phyloP scores from a whole-genome alignment of 352 stramenopile species.

The Globisporangium paroecandrum region DNA sequence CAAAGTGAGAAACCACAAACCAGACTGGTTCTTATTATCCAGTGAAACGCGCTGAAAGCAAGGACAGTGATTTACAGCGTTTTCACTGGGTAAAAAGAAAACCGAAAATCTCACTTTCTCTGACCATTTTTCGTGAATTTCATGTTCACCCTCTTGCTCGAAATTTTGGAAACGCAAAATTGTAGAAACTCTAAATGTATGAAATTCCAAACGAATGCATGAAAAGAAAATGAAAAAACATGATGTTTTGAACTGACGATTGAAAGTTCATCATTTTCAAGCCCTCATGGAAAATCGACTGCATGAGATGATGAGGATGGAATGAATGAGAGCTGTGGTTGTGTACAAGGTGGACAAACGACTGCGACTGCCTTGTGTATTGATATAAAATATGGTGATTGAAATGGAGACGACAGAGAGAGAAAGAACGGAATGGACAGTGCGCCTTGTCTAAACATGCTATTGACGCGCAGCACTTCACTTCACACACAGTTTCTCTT shows the following conservation, averaged over 20 bases:
- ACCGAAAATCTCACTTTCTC: background rate
- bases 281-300: background rate
- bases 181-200: background rate
- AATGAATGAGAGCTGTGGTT: background rate
- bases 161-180: background rate
- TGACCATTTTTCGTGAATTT: background rate
- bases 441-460: slow-evolving; percentile 9
- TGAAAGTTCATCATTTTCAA: background rate
- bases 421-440: background rate
- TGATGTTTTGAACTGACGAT: background rate
- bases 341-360: background rate
- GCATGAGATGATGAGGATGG: background rate
- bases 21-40: background rate
- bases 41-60: background rate
- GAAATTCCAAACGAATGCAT: background rate
- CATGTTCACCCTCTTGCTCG: background rate
- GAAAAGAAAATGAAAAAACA: background rate
- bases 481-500: slow-evolving; percentile 2
- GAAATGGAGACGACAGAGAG: background rate
- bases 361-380: background rate
- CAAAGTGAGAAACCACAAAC: background rate
- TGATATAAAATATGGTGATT: background rate
- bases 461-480: slow-evolving; percentile 6
- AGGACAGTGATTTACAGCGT: background rate
- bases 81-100: background rate